phyloP scores from a whole-genome alignment of 192 early-diverging fungal species.

The Podila minutissima region DNA sequence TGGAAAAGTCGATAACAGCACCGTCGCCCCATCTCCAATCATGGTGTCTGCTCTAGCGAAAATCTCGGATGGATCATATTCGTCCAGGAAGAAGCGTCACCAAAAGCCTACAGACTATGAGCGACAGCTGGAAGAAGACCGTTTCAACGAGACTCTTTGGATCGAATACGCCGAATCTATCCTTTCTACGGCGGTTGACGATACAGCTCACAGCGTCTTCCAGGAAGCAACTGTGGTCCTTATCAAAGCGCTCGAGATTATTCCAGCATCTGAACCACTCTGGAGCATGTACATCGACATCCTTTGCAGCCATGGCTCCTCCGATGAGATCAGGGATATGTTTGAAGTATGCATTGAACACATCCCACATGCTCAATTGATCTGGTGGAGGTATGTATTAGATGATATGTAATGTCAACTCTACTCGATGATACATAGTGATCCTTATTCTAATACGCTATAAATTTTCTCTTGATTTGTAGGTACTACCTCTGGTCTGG shows the following conservation, averaged over 20 bases:
- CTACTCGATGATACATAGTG: neutral
- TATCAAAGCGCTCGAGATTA: neutral
- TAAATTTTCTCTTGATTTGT: neutral
- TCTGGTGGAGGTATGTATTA: conserved; percentile 33
- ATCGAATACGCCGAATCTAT: conserved; percentile 23
- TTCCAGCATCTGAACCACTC: conserved; percentile 13
- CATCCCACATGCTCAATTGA: conserved; percentile 16
- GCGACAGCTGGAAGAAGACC: neutral
- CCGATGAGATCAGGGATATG: conserved; percentile 10
- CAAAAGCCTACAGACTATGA: conserved; percentile 6
- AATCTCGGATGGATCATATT: neutral
- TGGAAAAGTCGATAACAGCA: neutral
- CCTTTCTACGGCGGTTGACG: conserved; percentile 7
- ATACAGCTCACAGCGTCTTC: neutral
- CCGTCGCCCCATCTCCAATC: conserved; percentile 17
- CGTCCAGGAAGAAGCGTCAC: conserved; percentile 5
- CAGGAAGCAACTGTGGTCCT: neutral
- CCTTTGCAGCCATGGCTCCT: conserved; percentile 5
- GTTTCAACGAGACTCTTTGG: conserved; percentile 13
- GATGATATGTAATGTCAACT: neutral
- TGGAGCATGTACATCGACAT: conserved; percentile 41
- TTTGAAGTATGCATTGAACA: conserved; percentile 21
- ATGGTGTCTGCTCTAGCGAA: conserved; percentile 11
- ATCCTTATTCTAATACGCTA: neutral
- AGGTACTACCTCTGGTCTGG: conserved; percentile 38